Base-by-base conservation (phyloP, 2,329 filamentous ascomycete genomes). In the Fusarium sp. region DNA sequence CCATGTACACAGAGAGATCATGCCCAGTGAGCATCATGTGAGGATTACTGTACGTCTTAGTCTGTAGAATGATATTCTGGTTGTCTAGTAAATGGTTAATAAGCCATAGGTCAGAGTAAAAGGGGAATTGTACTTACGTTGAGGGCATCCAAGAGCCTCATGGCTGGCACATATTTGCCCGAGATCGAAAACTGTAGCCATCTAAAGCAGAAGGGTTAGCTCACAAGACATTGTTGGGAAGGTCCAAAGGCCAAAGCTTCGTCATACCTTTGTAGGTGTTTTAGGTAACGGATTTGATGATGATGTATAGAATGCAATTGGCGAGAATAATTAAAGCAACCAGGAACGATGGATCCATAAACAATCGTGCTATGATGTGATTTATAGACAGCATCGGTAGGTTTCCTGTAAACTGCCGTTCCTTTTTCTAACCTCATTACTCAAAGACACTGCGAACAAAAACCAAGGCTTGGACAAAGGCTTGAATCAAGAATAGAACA, bases 251-350 rank as follows among this genome's bases (percentile, higher is more conserved):
- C 14, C 0, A 3, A 14, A 2, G 14, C 1, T 34, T 34, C 32
- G 32, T 34, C 32, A 34, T 34, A 34, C 32, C 32, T 34, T 34
- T 34, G 6, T 15, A 34, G 32, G 0, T 34, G 32, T 34, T 34
- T 14, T 3, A 34, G 7, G 14, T 4, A 34, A 34, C 0, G 1
- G 32, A 34, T 34, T 3, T 34, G 32, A 34, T 9, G 7, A 34
- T 34, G 3, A 4, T 34, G 7, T 3, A 0, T 14, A 4, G 2
- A 18, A 32, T 8, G 3, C 3, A 10, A 8, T 24, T 14, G 4
- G 17, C 2, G 15, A 24, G 1, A 8, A 13, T 32, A 7, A 3
- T 15, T 24, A 0, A n/a, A 17, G 5, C 0, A 18, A 5, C 1
- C 2, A 32, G 8, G 8, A 18, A 32, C 4, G 11, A 2, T 8